Base-by-base conservation (phyloP, 768 basidiomycete species). In the Pholiota microspora region DNA sequence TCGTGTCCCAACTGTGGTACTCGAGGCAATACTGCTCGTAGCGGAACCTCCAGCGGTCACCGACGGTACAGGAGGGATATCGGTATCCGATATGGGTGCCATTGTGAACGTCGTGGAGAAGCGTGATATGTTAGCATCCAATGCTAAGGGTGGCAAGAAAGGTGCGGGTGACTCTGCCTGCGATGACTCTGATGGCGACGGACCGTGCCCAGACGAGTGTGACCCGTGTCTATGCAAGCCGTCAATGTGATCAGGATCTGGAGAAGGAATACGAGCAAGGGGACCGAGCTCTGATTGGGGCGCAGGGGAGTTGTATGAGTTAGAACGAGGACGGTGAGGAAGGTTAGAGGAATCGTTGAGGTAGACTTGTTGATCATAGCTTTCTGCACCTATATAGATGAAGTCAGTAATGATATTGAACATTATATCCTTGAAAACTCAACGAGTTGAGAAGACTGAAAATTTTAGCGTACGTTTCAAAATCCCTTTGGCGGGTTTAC, bases 231-330 rank as follows among this genome's bases (percentile, higher is more conserved):
- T 79, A 59, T 90, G 88, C 54, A 94, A 78, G n/a, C 88, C 92
- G 61, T 90, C 93, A 59, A 91, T 93, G 59, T 89, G 86, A 66
- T 88, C 89, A 50, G 91, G 89, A 65, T 94, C 89, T 2, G 89
- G 86, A 5, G 86, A 83, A 48, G 92, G 91, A 55, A 94, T 85
- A 51, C 82, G 86, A 27, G 91, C 88, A 36, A 94, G 77, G 4
- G 92, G 92, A 24, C 91, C 91, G 18, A 84, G 73, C 59, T 86
- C 83, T 29, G 71, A 65, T 34, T 77, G 76, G 21, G 73, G 73
- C 8, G 79, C 74, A 49, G 85, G 82, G 4, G 77, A 73, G 45
- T 75, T 79, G 74, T 94, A 90, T 18, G 94, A 96, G 69, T 94
- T 94, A 44, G 93, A 89, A 45, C 94, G 85, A 45, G 77, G 70